phyloP scores from a whole-genome alignment of 176 grass and related monocot species.

The Oropetium thomaeum region DNA sequence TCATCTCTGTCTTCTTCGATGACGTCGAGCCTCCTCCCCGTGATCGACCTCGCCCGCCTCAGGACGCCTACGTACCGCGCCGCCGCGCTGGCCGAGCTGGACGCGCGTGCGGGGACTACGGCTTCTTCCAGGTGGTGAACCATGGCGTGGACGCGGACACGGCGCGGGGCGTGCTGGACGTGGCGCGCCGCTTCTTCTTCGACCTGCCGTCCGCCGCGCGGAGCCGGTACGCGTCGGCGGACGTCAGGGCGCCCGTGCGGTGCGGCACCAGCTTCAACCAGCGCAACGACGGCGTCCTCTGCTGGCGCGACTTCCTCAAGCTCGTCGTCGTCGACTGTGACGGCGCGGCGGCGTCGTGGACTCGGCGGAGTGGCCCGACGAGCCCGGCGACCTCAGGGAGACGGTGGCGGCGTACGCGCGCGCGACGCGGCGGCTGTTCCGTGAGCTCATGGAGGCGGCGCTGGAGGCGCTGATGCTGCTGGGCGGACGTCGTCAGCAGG shows the following conservation, averaged over 20 bases:
- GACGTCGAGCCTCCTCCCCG: conserved; percentile 32
- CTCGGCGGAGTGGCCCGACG: conserved; percentile 47
- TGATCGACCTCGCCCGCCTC: conserved; percentile 53
- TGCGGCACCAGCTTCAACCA: conserved; percentile 89
- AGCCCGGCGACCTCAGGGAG: conserved; percentile 45
- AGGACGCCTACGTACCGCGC: conserved; percentile 5
- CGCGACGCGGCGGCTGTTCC: conserved; percentile 36
- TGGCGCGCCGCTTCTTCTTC: conserved; percentile 68
- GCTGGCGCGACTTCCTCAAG: conserved; percentile 79
- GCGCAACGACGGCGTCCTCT: conserved; percentile 60
- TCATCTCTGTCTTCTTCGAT: background rate
- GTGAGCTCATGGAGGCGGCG: conserved; percentile 46
- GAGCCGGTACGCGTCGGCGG: conserved; percentile 47
- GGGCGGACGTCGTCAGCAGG: no score
- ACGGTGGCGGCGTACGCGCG: conserved; percentile 32
- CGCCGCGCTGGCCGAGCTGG: conserved; percentile 29
- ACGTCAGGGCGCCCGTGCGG: conserved; percentile 46
- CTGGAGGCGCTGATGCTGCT: conserved; percentile 51
- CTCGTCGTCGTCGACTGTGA: conserved; percentile 57
- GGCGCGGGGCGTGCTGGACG: conserved; percentile 30
- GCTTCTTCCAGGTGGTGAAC: conserved; percentile 76
- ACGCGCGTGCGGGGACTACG: conserved; percentile 59
- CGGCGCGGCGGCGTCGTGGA: background rate
- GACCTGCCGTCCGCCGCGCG: conserved; percentile 36
- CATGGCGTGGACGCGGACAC: background rate